These are phyloP conservation scores for Nigrograna mackinnonii DNA, from an alignment of 2,329 filamentous ascomycete species.

Conservation along the genomic window DNA sequence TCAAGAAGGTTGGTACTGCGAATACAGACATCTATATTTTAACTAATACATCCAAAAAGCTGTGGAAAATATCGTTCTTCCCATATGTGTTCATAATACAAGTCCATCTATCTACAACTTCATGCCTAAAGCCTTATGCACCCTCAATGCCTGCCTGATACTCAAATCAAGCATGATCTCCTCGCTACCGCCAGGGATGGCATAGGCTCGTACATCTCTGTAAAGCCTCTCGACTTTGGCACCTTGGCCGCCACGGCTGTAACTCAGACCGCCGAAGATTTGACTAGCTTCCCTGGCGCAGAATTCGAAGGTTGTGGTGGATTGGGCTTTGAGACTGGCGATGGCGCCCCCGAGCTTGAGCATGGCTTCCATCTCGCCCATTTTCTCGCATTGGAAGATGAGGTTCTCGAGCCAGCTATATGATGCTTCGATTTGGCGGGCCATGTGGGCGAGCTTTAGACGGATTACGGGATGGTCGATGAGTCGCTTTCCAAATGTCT, in stretches of 20 bases:
- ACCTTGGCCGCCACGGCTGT: slow-evolving; percentile 91
- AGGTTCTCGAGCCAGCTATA: slow-evolving; percentile 97
- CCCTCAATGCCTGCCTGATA: slow-evolving; percentile 86
- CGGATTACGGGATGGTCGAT: slow-evolving; percentile 97
- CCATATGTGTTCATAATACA: too few species aligned
- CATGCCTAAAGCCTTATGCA: slow-evolving; percentile 92
- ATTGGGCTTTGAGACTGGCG: slow-evolving; percentile 89
- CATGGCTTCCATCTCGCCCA: slow-evolving; percentile 96
- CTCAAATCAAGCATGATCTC: slow-evolving; percentile 99
- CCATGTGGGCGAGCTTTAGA: slow-evolving; percentile 98
- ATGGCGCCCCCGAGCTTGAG: slow-evolving; percentile 93
- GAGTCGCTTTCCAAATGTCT: slow-evolving; percentile 94
- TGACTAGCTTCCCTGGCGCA: slow-evolving; percentile 95
- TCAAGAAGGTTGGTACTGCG: too few species aligned
- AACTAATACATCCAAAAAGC: too few species aligned
- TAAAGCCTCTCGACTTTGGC: slow-evolving; percentile 95
- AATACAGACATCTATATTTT: too few species aligned
- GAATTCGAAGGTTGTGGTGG: slow-evolving; percentile 94
- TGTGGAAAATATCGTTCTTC: too few species aligned
- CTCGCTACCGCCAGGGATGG: slow-evolving; percentile 90
- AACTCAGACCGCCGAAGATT: slow-evolving; percentile 94
- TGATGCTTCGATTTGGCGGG: slow-evolving; percentile 94
- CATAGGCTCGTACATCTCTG: slow-evolving; percentile 92
- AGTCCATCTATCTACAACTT: too few species aligned
- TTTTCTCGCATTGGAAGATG: slow-evolving; percentile 89